Evolutionary conservation across 805 yeast genomes (phyloP), one percentile per base, ranked within the genome.

Genomic region (Isabelozyma pseudorhagii): DNA sequence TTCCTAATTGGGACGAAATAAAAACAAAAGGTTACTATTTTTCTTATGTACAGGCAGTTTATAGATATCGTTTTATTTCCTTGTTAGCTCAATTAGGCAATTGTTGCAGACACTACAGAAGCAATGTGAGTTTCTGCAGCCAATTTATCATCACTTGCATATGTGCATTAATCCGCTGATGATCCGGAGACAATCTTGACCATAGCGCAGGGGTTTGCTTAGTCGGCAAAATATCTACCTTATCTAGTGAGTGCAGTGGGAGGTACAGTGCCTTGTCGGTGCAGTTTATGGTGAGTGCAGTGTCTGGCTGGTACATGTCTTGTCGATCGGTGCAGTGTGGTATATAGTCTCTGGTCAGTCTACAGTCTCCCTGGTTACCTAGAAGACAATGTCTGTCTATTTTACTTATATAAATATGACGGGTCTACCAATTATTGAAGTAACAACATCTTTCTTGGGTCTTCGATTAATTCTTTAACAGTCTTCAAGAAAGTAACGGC

Each of bases 401-500:
- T n/a, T n/a, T 14, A 36, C n/a, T 36, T 36, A 36, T n/a, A 39
- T 39, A 39, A 39, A 39, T 39, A 39, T 31, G 36, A 10, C n/a
- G 40, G 14, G 14, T 38, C 11, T 8, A 41, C 17, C 13, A 31
- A 21, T 51, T 55, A 59, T 53, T 62, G 59, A 50, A 62, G 51
- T 51, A 74, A 73, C 69, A 93, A 81, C 99, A 94, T 94, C 82
- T 90, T 93, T 81, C 97, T 87, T 73, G 99, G 99, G 71, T 94
- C 99, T 80, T 94, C 98, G 61, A 94, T 89, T 74, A 89, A 83
- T 78, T 94, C 99, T 81, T 94, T 94, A 57, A 94, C 85, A 36
- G 96, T 89, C 80, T 84, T 92, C 76, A 94, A 82, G 89, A 93
- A 94, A 52, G 93, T 89, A 54, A 94, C 99, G 50, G 97, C 98